Percentiles rank a stretch among this genome's conserved stretches.
Evolutionary conservation across 805 yeast species (phyloP).

Genomic region (Schwanniomyces occidentalis): DNA sequence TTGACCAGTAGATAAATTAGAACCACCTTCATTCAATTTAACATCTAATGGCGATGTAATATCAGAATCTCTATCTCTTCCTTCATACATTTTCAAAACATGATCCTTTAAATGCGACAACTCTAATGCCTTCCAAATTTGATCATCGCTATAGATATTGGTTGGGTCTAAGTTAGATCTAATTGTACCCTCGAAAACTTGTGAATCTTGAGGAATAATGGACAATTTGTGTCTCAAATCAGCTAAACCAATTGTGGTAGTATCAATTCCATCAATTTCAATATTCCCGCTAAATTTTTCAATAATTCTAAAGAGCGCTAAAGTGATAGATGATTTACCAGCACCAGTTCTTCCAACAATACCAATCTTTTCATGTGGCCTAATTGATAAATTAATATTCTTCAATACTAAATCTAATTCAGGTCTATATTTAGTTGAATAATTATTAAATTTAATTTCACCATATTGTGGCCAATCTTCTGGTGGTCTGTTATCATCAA

Average conservation of each 20-base stretch:
- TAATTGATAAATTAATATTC: constrained; percentile 35
- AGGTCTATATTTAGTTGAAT: constrained; percentile 45
- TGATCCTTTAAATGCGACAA: constrained; percentile 44
- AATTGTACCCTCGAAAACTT: constrained; percentile 45
- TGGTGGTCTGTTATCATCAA: constrained; percentile 64
- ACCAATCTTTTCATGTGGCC: constrained; percentile 42
- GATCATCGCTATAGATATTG: constrained; percentile 32
- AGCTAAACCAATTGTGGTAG: constrained; percentile 38
- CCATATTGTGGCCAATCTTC: constrained; percentile 41
- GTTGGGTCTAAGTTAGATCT: constrained; percentile 45
- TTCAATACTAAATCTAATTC: constrained; percentile 45
- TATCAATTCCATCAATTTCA: constrained; percentile 34
- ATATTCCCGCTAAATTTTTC: constrained; percentile 40
- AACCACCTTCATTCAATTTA: constrained; percentile 44
- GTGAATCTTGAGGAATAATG: constrained; percentile 48
- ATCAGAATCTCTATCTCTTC: constrained; percentile 22
- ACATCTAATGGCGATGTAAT: constrained; percentile 33
- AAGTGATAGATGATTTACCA: constrained; percentile 45
- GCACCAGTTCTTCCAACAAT: constrained; percentile 50
- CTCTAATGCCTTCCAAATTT: constrained; percentile 43
- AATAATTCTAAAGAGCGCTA: constrained; percentile 45
- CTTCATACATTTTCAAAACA: constrained; percentile 36
- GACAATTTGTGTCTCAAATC: constrained; percentile 44
- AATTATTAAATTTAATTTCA: constrained; percentile 35
- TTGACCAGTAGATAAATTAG: constrained; percentile 54